These are phyloP conservation scores for Schwanniomyces sp. DNA, from an alignment of 805 yeast genomes.

Conservation along the genomic window DNA sequence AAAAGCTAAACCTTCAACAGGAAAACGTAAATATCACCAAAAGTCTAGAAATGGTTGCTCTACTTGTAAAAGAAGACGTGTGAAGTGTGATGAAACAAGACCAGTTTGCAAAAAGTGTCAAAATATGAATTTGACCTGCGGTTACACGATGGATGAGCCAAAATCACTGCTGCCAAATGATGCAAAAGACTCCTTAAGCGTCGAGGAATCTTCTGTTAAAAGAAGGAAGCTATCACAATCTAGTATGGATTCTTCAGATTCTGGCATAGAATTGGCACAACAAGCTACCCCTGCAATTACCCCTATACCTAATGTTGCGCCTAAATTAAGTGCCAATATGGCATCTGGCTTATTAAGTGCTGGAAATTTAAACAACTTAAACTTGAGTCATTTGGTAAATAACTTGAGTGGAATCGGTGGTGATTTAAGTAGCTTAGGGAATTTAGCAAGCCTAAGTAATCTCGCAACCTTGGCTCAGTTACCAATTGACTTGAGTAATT, in stretches of 20 bases:
- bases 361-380: constrained; percentile 43
- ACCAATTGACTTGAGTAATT: constrained; percentile 38
- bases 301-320: constrained; percentile 7
- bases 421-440: constrained; percentile 35
- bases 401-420: constrained; percentile 36
- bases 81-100: constrained; percentile 86
- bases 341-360: constrained; percentile 20
- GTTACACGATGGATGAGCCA: constrained; percentile 41
- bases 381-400: constrained; percentile 42
- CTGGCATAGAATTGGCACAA: constrained; percentile 9
- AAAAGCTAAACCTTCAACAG: constrained; percentile 39
- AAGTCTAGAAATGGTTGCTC: constrained; percentile 88
- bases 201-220: neutral
- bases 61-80: constrained; percentile 85
- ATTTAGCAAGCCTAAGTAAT: constrained; percentile 37
- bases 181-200: neutral
- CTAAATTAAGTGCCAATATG: neutral
- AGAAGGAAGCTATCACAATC: constrained; percentile 5
- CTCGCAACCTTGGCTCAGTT: constrained; percentile 44
- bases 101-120: constrained; percentile 80
- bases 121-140: constrained; percentile 77
- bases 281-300: constrained; percentile 16
- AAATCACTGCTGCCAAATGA: constrained; percentile 6
- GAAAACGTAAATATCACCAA: constrained; percentile 84
- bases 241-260: neutral